Conservation (phyloP, 2,329 filamentous ascomycete species). For the Hymenotorrendiella dingleyae region DNA sequence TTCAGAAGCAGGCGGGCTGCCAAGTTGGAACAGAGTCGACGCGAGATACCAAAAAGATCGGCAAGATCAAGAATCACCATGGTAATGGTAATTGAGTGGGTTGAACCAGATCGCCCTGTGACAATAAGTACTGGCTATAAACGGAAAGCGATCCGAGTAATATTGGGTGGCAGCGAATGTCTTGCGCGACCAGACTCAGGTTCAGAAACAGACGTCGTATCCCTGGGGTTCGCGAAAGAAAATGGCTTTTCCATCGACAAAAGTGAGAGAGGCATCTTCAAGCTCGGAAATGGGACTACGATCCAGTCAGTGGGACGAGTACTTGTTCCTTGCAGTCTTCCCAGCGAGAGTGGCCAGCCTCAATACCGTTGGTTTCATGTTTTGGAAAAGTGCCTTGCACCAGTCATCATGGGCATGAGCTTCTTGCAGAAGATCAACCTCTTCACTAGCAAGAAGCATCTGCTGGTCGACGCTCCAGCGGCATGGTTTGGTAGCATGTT, state of each 20-base stretch:
- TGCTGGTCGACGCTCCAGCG: slow-evolving; percentile 7
- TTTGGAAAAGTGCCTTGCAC: not conserved
- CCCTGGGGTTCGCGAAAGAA: slow-evolving; percentile 4
- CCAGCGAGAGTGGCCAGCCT: not conserved
- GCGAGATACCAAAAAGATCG: too few species aligned
- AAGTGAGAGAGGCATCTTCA: not conserved
- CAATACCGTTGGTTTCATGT: slow-evolving; percentile 1
- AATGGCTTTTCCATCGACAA: not conserved
- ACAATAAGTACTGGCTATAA: too few species aligned
- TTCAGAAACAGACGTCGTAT: slow-evolving; percentile 7
- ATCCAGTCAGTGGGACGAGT: not conserved
- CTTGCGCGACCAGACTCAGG: slow-evolving; percentile 9
- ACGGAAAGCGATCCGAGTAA: slow-evolving; percentile 5
- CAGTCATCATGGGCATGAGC: slow-evolving; percentile 6
- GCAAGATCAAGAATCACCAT: too few species aligned
- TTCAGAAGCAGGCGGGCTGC: too few species aligned
- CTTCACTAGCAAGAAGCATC: slow-evolving; percentile 7
- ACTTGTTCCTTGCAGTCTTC: not conserved
- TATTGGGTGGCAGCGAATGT: slow-evolving; percentile 1
- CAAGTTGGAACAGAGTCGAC: too few species aligned
- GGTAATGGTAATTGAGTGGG: too few species aligned
- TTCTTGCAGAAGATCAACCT: slow-evolving; percentile 9
- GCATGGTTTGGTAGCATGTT: not conserved
- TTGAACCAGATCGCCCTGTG: too few species aligned
- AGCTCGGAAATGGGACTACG: not conserved